Base-by-base conservation (phyloP, 257 asterid genomes). In the Ophiorrhiza pumila region DNA sequence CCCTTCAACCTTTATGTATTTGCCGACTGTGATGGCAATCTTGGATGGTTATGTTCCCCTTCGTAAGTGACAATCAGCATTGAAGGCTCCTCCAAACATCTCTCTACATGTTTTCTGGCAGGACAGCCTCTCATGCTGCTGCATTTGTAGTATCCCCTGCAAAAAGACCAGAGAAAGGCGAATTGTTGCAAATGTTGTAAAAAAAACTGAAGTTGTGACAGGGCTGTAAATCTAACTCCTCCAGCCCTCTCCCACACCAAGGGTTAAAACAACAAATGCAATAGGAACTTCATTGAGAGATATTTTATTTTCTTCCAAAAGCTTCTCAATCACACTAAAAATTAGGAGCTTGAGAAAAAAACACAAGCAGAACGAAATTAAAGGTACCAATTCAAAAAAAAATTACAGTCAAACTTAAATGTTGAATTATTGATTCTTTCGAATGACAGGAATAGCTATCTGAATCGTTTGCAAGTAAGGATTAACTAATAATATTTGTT, bases 121-220 rank as follows among this genome's bases (percentile, higher is more conserved):
- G 98, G 98, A 68, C 98, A 93, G 34, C 98, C 98, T 86, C 98
- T 87, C 88, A 93, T 82, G 82, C 98, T 93, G 76, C 98, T 93
- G 79, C 98, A 93, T 79, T 93, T 93, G 67, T 93, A 93, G 83
- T 93, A 93, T 76, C 98, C 98, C 88, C 98, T 93, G 89, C 79
- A 80, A 49, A 53, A 0, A 60, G 68, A 37, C 22, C 69, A 57
- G 58, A 45, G 20, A 41, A 50, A 25, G 25, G 45, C 62, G 43
- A 32, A 27, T 71, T 25, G 39, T 10, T 34, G 63, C 35, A 52
- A 5, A 14, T 14, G 25, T 10, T 11, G 41, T 12, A 20, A 66
- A 35, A 37, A 20, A 15, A 0, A 31, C 18, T 13, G n/a, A 55
- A 3, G 27, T 32, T 42, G 4, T 35, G 53, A 5, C 25, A 23